A percentile compares a stretch with the other conserved stretches of the same genome.
These are phyloP conservation scores for Podospora sp. DNA, from an alignment of 495 filamentous ascomycete species.

Conservation along the genomic window DNA sequence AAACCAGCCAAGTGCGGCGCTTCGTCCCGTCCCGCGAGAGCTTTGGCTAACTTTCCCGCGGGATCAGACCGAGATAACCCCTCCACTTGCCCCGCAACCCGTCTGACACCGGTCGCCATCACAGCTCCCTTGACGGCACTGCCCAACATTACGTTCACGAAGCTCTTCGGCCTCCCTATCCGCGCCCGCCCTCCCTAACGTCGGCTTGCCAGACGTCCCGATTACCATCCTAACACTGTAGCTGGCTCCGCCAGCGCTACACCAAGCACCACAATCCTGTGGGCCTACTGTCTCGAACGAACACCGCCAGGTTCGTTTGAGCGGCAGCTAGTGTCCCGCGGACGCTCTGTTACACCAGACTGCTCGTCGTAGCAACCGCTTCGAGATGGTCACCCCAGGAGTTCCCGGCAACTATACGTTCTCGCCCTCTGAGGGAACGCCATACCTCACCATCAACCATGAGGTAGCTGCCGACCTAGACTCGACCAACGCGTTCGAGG, in stretches of 20 bases:
- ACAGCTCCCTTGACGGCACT: constrained; percentile 59
- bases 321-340: constrained; percentile 71
- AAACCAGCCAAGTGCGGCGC: constrained; percentile 88
- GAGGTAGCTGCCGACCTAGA: constrained; percentile 93
- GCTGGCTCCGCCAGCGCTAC: constrained; percentile 62
- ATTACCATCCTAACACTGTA: constrained; percentile 43
- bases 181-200: constrained; percentile 90
- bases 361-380: constrained; percentile 29
- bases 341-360: constrained; percentile 43
- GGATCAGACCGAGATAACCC: constrained; percentile 94
- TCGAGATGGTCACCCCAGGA: constrained; percentile 80
- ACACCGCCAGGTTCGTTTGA: constrained; percentile 89
- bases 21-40: not conserved
- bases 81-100: constrained; percentile 19
- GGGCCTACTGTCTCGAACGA: constrained; percentile 95
- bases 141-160: constrained; percentile 85
- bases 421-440: constrained; percentile 79
- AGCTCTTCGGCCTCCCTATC: constrained; percentile 78
- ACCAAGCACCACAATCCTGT: constrained; percentile 60
- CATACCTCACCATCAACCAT: constrained; percentile 93
- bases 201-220: constrained; percentile 58
- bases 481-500: constrained; percentile 96
- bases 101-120: constrained; percentile 75
- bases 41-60: constrained; percentile 20
- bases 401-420: constrained; percentile 78